Conservation (phyloP, 1,139 yeast genomes). For the Hyphopichia khmerensis region DNA sequence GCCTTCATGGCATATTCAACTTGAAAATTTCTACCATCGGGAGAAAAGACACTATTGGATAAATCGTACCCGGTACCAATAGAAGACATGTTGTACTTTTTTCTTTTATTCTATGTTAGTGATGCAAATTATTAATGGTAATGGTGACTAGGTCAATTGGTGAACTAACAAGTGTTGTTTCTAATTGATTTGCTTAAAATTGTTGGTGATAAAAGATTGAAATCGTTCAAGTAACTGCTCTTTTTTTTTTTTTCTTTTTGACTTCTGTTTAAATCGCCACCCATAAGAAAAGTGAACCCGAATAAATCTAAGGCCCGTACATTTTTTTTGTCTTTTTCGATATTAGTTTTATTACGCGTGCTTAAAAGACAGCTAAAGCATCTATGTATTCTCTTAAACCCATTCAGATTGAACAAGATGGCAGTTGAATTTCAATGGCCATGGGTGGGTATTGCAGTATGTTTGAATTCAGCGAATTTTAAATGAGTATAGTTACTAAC, state of each 20-base stretch:
- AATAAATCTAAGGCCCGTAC: background rate
- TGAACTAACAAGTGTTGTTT: background rate
- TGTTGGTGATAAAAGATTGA: background rate
- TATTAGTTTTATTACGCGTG: too few relatives aligned
- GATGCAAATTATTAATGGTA: background rate
- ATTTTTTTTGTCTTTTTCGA: too few relatives aligned
- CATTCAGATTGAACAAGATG: too few relatives aligned
- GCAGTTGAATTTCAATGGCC: constrained; percentile 53
- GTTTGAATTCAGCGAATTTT: constrained; percentile 10
- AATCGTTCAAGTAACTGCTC: too few relatives aligned
- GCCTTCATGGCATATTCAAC: constrained; percentile 98
- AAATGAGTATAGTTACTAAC: background rate
- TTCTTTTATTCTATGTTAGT: background rate
- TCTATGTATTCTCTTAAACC: too few relatives aligned
- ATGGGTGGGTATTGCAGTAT: constrained; percentile 53
- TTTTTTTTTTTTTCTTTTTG: background rate
- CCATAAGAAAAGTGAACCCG: background rate
- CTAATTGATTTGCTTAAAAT: background rate
- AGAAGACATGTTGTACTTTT: constrained; percentile 54
- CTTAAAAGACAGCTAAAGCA: background rate
- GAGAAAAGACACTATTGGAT: constrained; percentile 82
- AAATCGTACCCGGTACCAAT: constrained; percentile 97
- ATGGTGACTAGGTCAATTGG: background rate
- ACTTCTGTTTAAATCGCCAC: background rate
- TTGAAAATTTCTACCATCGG: constrained; percentile 96